Evolutionary conservation across 768 basidiomycete genomes (phyloP).

Genomic region (Tubosaeta sp.): DNA sequence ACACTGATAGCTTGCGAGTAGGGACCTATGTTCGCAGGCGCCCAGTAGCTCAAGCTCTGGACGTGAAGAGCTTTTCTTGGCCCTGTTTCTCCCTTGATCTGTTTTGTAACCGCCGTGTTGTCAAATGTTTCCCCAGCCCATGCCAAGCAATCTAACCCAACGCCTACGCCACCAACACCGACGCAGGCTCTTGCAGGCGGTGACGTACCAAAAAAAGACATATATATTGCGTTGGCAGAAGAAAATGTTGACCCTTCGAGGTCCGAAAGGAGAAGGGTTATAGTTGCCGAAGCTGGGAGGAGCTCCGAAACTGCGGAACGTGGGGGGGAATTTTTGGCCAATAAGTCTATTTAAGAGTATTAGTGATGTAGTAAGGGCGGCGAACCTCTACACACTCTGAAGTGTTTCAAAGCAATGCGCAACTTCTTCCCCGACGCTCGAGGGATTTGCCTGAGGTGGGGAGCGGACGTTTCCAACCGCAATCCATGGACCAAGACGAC

Average conservation of each 20-base stretch:
- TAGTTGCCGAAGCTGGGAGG: conserved; percentile 42
- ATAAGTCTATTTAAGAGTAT: conserved; percentile 40
- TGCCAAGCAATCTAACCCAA: conserved; percentile 82
- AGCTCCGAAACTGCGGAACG: conserved; percentile 1
- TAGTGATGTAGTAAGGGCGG: not conserved
- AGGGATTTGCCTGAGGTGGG: conserved; percentile 36
- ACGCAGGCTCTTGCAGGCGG: conserved; percentile 97
- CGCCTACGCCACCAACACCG: conserved; percentile 57
- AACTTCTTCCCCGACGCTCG: conserved; percentile 72
- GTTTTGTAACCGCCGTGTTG: not conserved
- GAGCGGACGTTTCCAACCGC: conserved; percentile 53
- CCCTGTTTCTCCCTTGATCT: conserved; percentile 26
- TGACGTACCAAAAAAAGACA: conserved; percentile 79
- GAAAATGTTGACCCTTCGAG: conserved; percentile 67
- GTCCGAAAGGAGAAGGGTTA: conserved; percentile 78
- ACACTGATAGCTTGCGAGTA: conserved; percentile 93
- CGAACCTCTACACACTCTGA: conserved; percentile 41
- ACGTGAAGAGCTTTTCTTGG: conserved; percentile 80
- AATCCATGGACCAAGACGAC: conserved; percentile 59
- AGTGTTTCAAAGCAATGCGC: conserved; percentile 60
- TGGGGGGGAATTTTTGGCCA: conserved; percentile 42
- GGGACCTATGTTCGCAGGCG: conserved; percentile 97
- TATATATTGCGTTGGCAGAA: conserved; percentile 73
- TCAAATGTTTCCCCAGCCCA: conserved; percentile 32
- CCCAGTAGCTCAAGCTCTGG: conserved; percentile 97